These are phyloP conservation scores for Lentinus tigrinus DNA, from an alignment of 768 basidiomycete genomes.

Conservation along the genomic window DNA sequence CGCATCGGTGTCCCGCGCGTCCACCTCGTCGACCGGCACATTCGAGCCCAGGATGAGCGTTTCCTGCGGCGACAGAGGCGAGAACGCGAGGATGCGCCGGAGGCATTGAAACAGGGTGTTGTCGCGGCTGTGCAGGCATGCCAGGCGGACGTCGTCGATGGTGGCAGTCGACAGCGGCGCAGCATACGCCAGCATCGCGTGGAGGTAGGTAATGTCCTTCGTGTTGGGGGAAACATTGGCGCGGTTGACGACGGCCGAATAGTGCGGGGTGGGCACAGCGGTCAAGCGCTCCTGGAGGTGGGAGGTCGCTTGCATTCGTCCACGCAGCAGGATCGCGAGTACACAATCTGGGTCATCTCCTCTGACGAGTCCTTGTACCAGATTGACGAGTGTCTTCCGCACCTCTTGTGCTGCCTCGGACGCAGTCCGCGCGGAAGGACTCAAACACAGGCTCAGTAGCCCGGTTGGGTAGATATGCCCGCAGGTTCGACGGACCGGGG, in stretches of 20 bases:
- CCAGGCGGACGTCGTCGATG: slow-evolving; percentile 60
- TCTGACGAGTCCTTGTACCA: slow-evolving; percentile 50
- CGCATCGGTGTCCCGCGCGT: slow-evolving; percentile 48
- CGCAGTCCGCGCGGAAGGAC: slow-evolving; percentile 7
- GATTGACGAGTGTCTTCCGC: slow-evolving; percentile 47
- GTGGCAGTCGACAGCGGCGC: slow-evolving; percentile 42
- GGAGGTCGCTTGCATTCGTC: slow-evolving; percentile 55
- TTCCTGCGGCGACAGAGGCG: slow-evolving; percentile 52
- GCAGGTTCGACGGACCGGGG: too few relatives aligned
- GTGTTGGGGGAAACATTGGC: slow-evolving; percentile 24
- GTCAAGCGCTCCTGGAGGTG: slow-evolving; percentile 61
- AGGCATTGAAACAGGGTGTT: slow-evolving; percentile 60
- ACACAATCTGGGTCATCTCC: slow-evolving; percentile 21
- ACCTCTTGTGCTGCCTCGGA: slow-evolving; percentile 37
- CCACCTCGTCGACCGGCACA: slow-evolving; percentile 44
- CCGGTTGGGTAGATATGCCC: too few relatives aligned
- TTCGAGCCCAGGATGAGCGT: slow-evolving; percentile 37
- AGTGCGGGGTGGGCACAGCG: slow-evolving; percentile 64
- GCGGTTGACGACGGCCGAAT: slow-evolving; percentile 72
- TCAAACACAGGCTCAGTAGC: slow-evolving; percentile 54
- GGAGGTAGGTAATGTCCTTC: slow-evolving; percentile 34
- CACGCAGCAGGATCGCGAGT: slow-evolving; percentile 58
- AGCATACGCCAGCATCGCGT: slow-evolving; percentile 54
- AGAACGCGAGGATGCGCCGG: slow-evolving; percentile 49
- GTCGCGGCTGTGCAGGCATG: slow-evolving; percentile 64